phyloP scores from a whole-genome alignment of 129 eudicot species.

The Helianthus annuus region HanXRQr2.0-SUNRISE NC_035437.2:165442642-165443141 shows the following conservation, averaged over 20 bases:
- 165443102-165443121: conserved; percentile 65
- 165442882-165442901: conserved; percentile 22
- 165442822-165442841: not conserved
- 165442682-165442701: too few species aligned
- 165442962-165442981: conserved; percentile 4
- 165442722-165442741: too few species aligned
- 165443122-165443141: conserved; percentile 70
- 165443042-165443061: conserved; percentile 38
- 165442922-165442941: conserved; percentile 31
- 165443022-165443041: conserved; percentile 26
- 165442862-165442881: conserved; percentile 22
- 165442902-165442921: conserved; percentile 25
- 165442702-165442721: too few species aligned
- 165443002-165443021: conserved; percentile 36
- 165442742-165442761: too few species aligned
- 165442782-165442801: conserved; percentile 8
- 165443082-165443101: conserved; percentile 73
- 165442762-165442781: too few species aligned
- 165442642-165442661: too few species aligned
- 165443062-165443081: conserved; percentile 53
- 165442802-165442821: conserved; percentile 13
- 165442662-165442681: too few species aligned
- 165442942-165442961: conserved; percentile 22
- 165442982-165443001: conserved; percentile 17
- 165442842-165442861: conserved; percentile 7